phyloP scores from a whole-genome alignment of 257 asterid genomes.

The Gentiana macrophylla region DNA sequence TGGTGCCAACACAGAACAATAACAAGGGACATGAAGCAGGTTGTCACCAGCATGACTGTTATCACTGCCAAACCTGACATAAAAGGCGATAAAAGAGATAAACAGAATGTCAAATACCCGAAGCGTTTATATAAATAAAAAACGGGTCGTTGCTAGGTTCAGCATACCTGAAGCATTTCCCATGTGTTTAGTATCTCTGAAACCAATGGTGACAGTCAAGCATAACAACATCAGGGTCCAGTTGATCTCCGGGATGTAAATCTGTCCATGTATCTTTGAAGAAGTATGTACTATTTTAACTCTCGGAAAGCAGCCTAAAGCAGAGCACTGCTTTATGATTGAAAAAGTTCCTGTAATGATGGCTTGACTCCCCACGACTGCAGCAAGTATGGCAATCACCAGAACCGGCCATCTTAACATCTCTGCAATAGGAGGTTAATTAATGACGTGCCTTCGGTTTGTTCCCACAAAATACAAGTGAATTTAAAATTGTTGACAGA shows the following conservation, averaged over 20 bases:
- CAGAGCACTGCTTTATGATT: conserved; percentile 84
- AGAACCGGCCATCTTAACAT: conserved; percentile 77
- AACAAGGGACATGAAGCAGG: conserved; percentile 89
- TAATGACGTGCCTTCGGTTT: not conserved
- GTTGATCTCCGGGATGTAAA: conserved; percentile 89
- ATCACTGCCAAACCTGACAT: conserved; percentile 79
- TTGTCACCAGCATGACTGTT: conserved; percentile 93
- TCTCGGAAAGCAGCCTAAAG: conserved; percentile 82
- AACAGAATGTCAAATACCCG: not conserved
- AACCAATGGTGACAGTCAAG: conserved; percentile 83
- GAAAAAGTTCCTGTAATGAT: conserved; percentile 90
- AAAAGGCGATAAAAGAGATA: not conserved
- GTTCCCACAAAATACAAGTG: not conserved
- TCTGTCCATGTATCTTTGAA: conserved; percentile 80
- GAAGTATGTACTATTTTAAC: conserved; percentile 84
- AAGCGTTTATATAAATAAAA: not conserved
- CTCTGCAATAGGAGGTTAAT: conserved; percentile 12
- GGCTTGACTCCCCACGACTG: conserved; percentile 96
- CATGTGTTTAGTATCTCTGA: conserved; percentile 74
- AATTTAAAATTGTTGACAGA: not conserved
- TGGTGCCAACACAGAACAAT: conserved; percentile 82
- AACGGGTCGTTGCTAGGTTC: not conserved
- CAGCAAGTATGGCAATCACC: conserved; percentile 87
- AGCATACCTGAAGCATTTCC: conserved; percentile 91
- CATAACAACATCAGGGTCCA: conserved; percentile 80